Conservation (phyloP, 2,329 filamentous ascomycete species). For the Alternaria postmessia region DNA sequence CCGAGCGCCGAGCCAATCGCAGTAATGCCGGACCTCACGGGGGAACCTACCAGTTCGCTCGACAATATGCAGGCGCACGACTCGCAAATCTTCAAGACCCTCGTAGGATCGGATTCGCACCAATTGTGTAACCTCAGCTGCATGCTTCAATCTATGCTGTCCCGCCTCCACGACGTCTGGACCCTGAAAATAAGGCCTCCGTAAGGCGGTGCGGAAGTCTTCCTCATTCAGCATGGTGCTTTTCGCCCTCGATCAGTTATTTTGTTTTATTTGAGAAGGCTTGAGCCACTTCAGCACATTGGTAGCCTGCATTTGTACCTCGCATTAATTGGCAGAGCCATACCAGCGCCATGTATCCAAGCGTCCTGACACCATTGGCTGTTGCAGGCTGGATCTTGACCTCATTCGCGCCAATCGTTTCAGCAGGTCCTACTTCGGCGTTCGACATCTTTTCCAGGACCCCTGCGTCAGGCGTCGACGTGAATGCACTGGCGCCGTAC, state of each 20-base stretch:
- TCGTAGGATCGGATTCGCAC: background rate
- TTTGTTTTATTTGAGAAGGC: background rate
- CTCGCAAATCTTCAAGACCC: background rate
- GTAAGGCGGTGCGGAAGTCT: background rate
- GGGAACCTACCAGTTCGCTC: background rate
- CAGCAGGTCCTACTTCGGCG: background rate
- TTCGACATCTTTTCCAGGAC: slow-evolving; percentile 9
- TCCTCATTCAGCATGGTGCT: background rate
- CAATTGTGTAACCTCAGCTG: background rate
- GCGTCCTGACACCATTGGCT: background rate
- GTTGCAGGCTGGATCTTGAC: background rate
- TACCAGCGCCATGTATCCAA: background rate
- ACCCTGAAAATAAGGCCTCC: background rate
- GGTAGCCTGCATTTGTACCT: background rate
- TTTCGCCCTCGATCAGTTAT: background rate
- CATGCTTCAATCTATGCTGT: background rate
- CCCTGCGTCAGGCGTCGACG: slow-evolving; percentile 24
- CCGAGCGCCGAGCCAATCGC: background rate
- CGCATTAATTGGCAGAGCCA: background rate
- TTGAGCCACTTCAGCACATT: background rate
- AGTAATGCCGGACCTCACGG: background rate
- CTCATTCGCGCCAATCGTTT: background rate
- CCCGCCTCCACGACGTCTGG: background rate
- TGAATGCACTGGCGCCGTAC: slow-evolving; percentile 23
- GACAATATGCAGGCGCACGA: background rate